Conservation (phyloP, 257 asterid genomes). For the Solanum clarkiae region DNA sequence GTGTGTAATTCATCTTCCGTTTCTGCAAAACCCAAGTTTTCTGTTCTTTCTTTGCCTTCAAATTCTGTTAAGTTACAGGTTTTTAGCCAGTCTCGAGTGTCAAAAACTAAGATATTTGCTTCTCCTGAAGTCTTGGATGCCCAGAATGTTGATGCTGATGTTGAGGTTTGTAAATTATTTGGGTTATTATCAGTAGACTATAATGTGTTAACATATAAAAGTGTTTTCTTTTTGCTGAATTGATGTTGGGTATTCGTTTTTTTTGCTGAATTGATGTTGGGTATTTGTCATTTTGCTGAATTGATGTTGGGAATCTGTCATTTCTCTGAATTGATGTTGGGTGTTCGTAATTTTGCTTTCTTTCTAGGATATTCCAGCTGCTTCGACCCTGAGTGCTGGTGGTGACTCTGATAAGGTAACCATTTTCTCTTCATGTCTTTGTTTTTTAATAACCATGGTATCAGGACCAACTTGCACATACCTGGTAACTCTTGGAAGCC, state of each 20-base stretch:
- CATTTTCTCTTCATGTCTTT: not conserved
- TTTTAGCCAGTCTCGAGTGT: constrained; percentile 25
- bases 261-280: not conserved
- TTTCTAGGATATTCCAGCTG: constrained; percentile 10
- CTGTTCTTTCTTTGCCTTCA: constrained; percentile 23
- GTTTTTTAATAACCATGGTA: not conserved
- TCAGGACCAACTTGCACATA: not conserved
- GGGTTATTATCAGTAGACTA: not conserved
- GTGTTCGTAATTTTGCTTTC: not conserved
- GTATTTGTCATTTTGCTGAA: not conserved
- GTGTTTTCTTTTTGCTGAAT: not conserved
- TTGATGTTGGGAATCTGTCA: not conserved
- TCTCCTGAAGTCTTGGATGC: constrained; percentile 58
- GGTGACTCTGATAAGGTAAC: constrained; percentile 46
- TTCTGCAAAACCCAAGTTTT: constrained; percentile 28
- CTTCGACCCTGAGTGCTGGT: constrained; percentile 23
- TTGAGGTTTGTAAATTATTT: constrained; percentile 23
- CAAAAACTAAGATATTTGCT: constrained; percentile 33
- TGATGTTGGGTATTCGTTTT: not conserved
- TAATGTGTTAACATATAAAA: not conserved
- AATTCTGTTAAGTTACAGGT: constrained; percentile 18
- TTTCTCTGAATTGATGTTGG: not conserved
- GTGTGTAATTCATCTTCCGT: constrained; percentile 27
- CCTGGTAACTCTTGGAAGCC: not conserved
- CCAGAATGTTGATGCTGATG: not conserved